phyloP scores from a whole-genome alignment of 2,329 filamentous ascomycete genomes.

The Fusarium virguliforme region DNA sequence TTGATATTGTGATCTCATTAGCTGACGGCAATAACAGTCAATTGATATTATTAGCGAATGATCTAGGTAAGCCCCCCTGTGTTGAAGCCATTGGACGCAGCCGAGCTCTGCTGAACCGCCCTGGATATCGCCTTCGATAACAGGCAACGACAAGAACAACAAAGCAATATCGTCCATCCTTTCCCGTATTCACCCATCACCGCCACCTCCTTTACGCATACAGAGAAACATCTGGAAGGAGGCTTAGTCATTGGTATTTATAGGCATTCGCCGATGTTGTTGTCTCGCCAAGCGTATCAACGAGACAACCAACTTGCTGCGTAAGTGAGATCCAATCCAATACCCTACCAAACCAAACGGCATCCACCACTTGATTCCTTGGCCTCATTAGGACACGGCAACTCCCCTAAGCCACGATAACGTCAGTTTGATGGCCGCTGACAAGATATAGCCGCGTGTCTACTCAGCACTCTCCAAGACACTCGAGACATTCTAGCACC shows the following conservation, averaged over 20 bases:
- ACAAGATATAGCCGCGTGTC: slow-evolving; percentile 19
- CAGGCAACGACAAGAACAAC: slow-evolving; percentile 14
- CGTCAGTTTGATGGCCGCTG: slow-evolving; percentile 20
- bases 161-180: slow-evolving; percentile 7
- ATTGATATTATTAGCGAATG: not conserved
- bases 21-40: slow-evolving; percentile 14
- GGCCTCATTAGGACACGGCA: not conserved
- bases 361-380: not conserved
- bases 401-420: slow-evolving; percentile 8
- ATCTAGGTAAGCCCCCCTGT: slow-evolving; percentile 5
- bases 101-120: not conserved
- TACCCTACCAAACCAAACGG: slow-evolving; percentile 19
- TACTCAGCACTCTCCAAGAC: slow-evolving; percentile 1
- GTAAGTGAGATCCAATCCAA: slow-evolving; percentile 11
- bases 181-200: slow-evolving; percentile 14
- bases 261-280: slow-evolving; percentile 6
- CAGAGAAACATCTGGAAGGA: not conserved
- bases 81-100: not conserved
- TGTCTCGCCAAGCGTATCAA: slow-evolving; percentile 20
- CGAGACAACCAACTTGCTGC: slow-evolving; percentile 19
- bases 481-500: slow-evolving; percentile 7
- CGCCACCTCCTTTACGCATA: slow-evolving; percentile 20
- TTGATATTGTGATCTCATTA: slow-evolving; percentile 15
- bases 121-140: slow-evolving; percentile 2
- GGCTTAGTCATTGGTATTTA: slow-evolving; percentile 20